Conservation (phyloP, 225 moss, liverwort and hornwort genomes). For the Climacium dendroides region DNA sequence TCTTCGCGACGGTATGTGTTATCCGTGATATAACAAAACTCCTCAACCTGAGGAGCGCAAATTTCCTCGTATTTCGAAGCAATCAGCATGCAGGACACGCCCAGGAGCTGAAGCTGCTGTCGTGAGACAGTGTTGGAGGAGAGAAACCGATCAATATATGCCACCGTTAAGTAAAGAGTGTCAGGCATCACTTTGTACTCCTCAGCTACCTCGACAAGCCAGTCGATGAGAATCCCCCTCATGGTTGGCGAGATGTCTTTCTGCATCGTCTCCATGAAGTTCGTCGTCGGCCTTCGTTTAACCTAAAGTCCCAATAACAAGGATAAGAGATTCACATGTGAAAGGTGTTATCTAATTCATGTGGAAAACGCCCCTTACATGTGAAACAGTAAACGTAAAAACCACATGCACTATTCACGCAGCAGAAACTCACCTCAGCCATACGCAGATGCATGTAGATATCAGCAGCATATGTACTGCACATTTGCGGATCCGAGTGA, state of each 20-base stretch:
- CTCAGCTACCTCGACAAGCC: constrained; percentile 86
- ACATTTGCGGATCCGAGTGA: constrained; percentile 76
- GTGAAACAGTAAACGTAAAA: not conserved
- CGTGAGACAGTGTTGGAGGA: constrained; percentile 53
- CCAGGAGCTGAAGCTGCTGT: constrained; percentile 75
- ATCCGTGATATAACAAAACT: constrained; percentile 82
- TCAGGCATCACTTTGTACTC: constrained; percentile 77
- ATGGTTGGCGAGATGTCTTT: constrained; percentile 67
- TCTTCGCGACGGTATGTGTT: constrained; percentile 75
- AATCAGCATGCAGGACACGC: constrained; percentile 83
- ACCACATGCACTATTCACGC: not conserved
- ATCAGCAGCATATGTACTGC: constrained; percentile 70
- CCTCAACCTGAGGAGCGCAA: constrained; percentile 75
- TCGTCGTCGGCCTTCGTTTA: constrained; percentile 55
- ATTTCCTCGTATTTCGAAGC: constrained; percentile 55
- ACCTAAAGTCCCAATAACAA: not conserved
- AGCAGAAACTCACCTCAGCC: not conserved
- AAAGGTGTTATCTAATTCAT: rapidly evolving
- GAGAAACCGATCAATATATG: constrained; percentile 74
- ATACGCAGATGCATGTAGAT: constrained; percentile 78
- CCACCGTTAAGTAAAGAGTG: constrained; percentile 59
- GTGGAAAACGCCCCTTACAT: no score
- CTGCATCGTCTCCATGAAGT: constrained; percentile 74
- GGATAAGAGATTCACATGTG: not conserved
- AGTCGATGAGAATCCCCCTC: constrained; percentile 78